Percentiles rank a stretch among this genome's conserved stretches.
Evolutionary conservation across 2,329 filamentous ascomycete species (phyloP).

Genomic region (Tolypocladium pustulatum): DNA sequence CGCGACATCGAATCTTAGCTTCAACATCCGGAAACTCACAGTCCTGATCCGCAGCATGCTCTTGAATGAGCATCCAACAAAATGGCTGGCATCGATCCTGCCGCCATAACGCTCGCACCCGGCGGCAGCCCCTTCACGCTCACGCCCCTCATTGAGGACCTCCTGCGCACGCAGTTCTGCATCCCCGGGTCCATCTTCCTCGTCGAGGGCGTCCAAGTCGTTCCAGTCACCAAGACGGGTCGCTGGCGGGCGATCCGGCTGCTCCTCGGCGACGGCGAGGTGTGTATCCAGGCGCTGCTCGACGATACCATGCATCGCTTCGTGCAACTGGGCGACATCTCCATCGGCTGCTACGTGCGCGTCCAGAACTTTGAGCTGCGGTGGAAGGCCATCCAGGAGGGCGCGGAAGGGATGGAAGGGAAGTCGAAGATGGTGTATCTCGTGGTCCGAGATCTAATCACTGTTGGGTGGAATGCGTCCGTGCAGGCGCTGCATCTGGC

Average conservation of each 20-base stretch:
- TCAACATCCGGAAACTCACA: no score
- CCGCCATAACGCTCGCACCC: slow-evolving; percentile 13
- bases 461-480: slow-evolving; percentile 37
- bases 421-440: slow-evolving; percentile 29
- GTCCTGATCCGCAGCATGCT: neutral
- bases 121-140: slow-evolving; percentile 16
- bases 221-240: slow-evolving; percentile 21
- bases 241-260: slow-evolving; percentile 35
- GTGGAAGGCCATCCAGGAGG: slow-evolving; percentile 9
- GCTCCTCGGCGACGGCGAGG: slow-evolving; percentile 39
- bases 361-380: slow-evolving; percentile 30
- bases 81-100: slow-evolving; percentile 16
- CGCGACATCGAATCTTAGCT: neutral
- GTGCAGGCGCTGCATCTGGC: slow-evolving; percentile 16
- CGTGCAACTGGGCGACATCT: slow-evolving; percentile 33
- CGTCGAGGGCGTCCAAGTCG: slow-evolving; percentile 32
- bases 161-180: slow-evolving; percentile 38
- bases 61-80: neutral
- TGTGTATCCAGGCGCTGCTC: slow-evolving; percentile 44
- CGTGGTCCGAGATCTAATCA: slow-evolving; percentile 31
- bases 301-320: slow-evolving; percentile 34
- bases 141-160: slow-evolving; percentile 33
- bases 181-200: slow-evolving; percentile 37
- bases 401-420: neutral
- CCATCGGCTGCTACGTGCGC: slow-evolving; percentile 37